Conservation (phyloP, 176 grass and related monocot species). For the barley (Hordeum vulgare) region DNA sequence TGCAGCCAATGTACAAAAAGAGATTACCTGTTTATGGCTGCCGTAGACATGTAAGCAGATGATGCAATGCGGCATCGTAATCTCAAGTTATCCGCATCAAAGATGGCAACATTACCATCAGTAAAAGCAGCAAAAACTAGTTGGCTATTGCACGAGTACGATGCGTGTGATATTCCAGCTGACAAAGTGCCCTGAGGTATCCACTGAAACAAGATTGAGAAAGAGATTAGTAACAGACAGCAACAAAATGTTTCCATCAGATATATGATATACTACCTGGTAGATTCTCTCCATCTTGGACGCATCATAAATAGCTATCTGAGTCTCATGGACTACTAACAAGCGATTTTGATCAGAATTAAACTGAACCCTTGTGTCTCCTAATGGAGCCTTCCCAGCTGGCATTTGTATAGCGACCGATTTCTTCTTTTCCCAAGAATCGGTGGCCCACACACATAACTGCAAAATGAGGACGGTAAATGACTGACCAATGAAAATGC, state of each 20-base stretch:
- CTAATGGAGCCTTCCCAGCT: conserved; percentile 64
- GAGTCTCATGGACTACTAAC: conserved; percentile 92
- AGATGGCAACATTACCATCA: conserved; percentile 83
- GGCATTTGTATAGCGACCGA: conserved; percentile 59
- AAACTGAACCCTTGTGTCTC: conserved; percentile 92
- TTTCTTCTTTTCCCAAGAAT: conserved; percentile 91
- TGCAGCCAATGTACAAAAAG: neutral
- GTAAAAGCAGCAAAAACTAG: conserved; percentile 79
- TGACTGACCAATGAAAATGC: neutral
- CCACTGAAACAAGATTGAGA: conserved; percentile 70
- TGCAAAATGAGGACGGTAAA: conserved; percentile 19
- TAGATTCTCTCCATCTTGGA: conserved; percentile 76
- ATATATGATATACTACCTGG: conserved; percentile 54
- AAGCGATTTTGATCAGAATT: conserved; percentile 79
- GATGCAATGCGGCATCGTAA: conserved; percentile 78
- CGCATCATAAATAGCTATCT: conserved; percentile 87
- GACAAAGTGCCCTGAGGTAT: conserved; percentile 68
- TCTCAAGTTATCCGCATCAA: conserved; percentile 85
- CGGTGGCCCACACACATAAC: conserved; percentile 81
- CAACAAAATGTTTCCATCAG: neutral
- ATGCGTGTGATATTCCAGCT: conserved; percentile 69
- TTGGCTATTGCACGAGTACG: conserved; percentile 84
- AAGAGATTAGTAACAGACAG: conserved; percentile 13
- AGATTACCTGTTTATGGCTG: conserved; percentile 48
- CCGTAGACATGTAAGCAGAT: conserved; percentile 50